These are phyloP conservation scores for Plectosphaerella plurivora DNA, from an alignment of 2,329 filamentous ascomycete genomes.

Conservation along the genomic window DNA sequence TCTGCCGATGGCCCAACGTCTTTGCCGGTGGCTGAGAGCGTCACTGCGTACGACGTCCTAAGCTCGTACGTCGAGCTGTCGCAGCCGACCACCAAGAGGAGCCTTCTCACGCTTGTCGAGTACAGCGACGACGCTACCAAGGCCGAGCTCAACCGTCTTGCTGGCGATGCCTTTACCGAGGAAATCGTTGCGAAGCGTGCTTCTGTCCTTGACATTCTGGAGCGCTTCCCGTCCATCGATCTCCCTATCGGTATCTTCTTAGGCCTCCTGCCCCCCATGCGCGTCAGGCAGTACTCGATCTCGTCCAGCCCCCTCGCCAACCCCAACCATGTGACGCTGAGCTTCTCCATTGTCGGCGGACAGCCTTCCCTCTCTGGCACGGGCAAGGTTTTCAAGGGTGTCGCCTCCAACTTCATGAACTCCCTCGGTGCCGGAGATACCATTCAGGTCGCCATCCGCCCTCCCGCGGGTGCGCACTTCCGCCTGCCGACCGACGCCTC, in stretches of 20 bases:
- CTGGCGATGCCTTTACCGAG: slow-evolving; percentile 29
- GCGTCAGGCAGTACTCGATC: slow-evolving; percentile 47
- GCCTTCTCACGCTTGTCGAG: slow-evolving; percentile 15
- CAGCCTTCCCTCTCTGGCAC: slow-evolving; percentile 42
- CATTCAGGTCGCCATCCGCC: slow-evolving; percentile 45
- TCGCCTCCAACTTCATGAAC: slow-evolving; percentile 58
- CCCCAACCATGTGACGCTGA: slow-evolving; percentile 51
- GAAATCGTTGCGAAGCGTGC: slow-evolving; percentile 43
- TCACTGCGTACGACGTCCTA: slow-evolving; percentile 61
- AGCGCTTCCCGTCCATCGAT: slow-evolving; percentile 46
- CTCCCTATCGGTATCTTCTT: slow-evolving; percentile 57
- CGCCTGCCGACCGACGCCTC: slow-evolving; percentile 32
- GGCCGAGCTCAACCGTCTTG: slow-evolving; percentile 29
- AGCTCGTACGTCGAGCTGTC: slow-evolving; percentile 69
- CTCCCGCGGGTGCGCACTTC: slow-evolving; percentile 30
- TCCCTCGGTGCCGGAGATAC: slow-evolving; percentile 37
- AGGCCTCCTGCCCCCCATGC: slow-evolving; percentile 60
- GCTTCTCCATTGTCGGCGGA: slow-evolving; percentile 53
- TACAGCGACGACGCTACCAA: slow-evolving; percentile 25
- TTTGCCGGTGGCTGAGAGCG: slow-evolving; percentile 49
- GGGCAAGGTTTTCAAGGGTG: slow-evolving; percentile 46
- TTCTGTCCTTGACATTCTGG: slow-evolving; percentile 57
- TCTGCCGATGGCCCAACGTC: slow-evolving; percentile 43
- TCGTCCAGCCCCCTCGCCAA: slow-evolving; percentile 63
- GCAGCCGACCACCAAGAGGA: slow-evolving; percentile 67